A percentile compares a stretch with the other conserved stretches of the same genome.
Conservation (phyloP, 139 green algal species). For the Micromonas commoda region DNA sequence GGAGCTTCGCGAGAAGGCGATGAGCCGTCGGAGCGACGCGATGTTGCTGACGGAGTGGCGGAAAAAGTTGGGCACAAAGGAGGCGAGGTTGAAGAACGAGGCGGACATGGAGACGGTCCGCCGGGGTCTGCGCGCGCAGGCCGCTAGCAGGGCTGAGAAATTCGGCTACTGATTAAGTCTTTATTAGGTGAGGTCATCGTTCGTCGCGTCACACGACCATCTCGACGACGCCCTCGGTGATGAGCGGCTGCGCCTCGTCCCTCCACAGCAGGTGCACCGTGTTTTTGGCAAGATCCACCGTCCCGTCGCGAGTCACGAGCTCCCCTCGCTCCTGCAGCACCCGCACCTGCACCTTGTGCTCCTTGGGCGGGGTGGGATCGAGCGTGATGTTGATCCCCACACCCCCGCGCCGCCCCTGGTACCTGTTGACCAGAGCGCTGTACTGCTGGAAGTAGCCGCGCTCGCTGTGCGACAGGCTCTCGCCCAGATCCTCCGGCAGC, state of each 20-base stretch:
- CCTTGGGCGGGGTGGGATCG: constrained; percentile 10
- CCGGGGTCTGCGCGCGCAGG: too few species aligned
- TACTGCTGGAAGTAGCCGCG: constrained; percentile 12
- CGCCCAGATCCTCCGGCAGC: background rate
- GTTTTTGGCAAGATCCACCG: background rate
- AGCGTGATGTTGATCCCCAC: constrained; percentile 16
- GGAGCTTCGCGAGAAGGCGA: too few species aligned
- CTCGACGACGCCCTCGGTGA: constrained; percentile 19
- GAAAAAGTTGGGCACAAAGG: too few species aligned
- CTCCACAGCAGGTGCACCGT: constrained; percentile 23
- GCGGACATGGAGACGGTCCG: too few species aligned
- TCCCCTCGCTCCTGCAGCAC: constrained; percentile 4
- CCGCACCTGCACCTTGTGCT: constrained; percentile 14
- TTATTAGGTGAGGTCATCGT: too few species aligned
- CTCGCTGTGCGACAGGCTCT: constrained; percentile 13
- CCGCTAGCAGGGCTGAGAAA: too few species aligned
- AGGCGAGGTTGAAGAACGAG: too few species aligned
- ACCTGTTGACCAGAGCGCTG: background rate
- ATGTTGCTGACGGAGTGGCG: too few species aligned
- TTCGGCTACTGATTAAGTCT: too few species aligned
- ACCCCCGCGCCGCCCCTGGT: background rate
- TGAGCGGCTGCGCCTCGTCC: constrained; percentile 19
- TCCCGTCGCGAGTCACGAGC: background rate
- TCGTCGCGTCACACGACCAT: background rate
- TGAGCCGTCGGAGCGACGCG: too few species aligned